These are phyloP conservation scores for Neofusicoccum kwambonambiense DNA, from an alignment of 2,329 filamentous ascomycete genomes.

Conservation along the genomic window DNA sequence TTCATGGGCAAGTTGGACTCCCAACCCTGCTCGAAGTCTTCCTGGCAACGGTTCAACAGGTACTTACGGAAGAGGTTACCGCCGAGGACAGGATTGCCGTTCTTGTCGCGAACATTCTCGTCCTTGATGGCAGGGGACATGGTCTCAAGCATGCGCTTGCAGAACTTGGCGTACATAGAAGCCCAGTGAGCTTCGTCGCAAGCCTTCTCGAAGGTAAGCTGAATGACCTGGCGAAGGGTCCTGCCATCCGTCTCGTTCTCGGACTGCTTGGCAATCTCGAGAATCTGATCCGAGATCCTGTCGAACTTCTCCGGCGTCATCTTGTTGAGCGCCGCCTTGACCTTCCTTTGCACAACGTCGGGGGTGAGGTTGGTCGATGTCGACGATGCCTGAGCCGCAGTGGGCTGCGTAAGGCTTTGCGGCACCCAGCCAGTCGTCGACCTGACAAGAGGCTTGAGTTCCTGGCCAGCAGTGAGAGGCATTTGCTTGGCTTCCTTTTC, in stretches of 20 bases:
- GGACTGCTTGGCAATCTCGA: constrained; percentile 88
- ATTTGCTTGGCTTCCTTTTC: constrained; percentile 78
- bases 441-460: constrained; percentile 74
- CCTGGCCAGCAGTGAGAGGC: constrained; percentile 82
- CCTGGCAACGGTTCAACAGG: constrained; percentile 95
- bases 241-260: constrained; percentile 94
- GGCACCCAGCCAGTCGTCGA: constrained; percentile 88
- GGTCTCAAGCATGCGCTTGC: constrained; percentile 90
- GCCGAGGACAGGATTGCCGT: constrained; percentile 81
- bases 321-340: constrained; percentile 98
- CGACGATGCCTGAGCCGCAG: constrained; percentile 42
- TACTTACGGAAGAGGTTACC: constrained; percentile 98
- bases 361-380: constrained; percentile 65
- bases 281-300: constrained; percentile 88
- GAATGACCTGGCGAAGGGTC: constrained; percentile 94
- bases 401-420: constrained; percentile 59
- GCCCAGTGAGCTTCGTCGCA: constrained; percentile 99
- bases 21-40: constrained; percentile 98
- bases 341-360: constrained; percentile 95
- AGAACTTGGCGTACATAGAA: constrained; percentile 98
- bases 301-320: constrained; percentile 99
- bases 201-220: constrained; percentile 98
- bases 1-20: constrained; percentile 74
- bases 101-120: constrained; percentile 90
- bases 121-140: constrained; percentile 96